Base-by-base conservation (phyloP, 139 green algal genomes). In the Haematococcus lacustris region DNA sequence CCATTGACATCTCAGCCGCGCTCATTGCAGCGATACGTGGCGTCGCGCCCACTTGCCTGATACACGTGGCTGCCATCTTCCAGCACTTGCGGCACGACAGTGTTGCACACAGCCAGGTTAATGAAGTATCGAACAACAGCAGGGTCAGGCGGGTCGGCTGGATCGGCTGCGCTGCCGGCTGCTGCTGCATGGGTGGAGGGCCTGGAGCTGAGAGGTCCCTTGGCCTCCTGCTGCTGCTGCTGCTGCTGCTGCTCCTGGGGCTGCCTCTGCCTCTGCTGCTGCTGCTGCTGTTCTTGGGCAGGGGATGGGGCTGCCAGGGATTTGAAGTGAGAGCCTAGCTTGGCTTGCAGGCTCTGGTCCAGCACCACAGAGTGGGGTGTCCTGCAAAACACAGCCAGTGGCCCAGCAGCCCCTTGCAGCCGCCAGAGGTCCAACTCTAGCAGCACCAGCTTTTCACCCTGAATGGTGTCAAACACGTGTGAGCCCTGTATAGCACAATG, bases 71-170 rank as follows among this genome's bases (percentile, higher is more conserved):
- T 64, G 1, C 78, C 80, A 0, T 85, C 67, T 21, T 88, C 85
- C 43, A 79, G 73, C 6, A 71, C 69, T 32, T 86, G 82, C 0
- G 91, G 91, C 63, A 94, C 83, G 33, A 96, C 90, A 1, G 92
- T 97, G 83, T 97, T 94, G 77, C 92, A 97, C 21, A 97, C 78
- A 1, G 91, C 92, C 57, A 97, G 77, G 51, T 88, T 65, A 2
- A 87, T 78, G 62, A 91, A 82, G 71, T 93, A 93, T 32, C 65
- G 38, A 47, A 70, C 67, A 39, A 75, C 71, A 0, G 71, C 77
- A 2, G 66, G 60, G 38, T 75, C 41, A 0, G 71, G 66, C 25
- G 37, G 41, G 2, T 9, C 34, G n/a, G 3, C 2, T 23, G 21
- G 32, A 2, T 3, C 13, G 21, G 6, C n/a, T 34, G 66, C 2